These are phyloP conservation scores for Boletus barrowsii DNA, from an alignment of 768 basidiomycete genomes.

Conservation along the genomic window DNA sequence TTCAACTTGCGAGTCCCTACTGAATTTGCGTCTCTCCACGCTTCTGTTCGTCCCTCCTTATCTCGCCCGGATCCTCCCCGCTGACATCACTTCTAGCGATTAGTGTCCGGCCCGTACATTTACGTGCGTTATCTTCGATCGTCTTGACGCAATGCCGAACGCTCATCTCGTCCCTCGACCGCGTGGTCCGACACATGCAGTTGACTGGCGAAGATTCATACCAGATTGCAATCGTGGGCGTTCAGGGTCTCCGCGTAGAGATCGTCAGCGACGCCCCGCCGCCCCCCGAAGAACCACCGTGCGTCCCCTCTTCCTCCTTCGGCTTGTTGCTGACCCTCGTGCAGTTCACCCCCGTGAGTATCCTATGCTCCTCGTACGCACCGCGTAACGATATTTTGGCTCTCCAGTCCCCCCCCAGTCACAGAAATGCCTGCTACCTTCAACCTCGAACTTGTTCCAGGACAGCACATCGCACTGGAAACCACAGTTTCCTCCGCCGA, in stretches of 20 bases:
- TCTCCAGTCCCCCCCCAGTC: constrained; percentile 59
- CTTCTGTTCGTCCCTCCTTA: constrained; percentile 54
- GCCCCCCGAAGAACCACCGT: constrained; percentile 83
- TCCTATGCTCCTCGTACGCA: constrained; percentile 12
- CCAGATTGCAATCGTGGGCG: constrained; percentile 82
- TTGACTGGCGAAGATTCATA: constrained; percentile 83
- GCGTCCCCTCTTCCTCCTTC: constrained; percentile 17
- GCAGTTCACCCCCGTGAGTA: constrained; percentile 51
- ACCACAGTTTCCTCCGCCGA: constrained; percentile 73
- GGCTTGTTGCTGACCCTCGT: constrained; percentile 10
- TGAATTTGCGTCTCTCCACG: constrained; percentile 83
- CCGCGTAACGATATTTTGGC: not conserved
- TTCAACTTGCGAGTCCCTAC: constrained; percentile 80
- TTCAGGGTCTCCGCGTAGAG: constrained; percentile 80
- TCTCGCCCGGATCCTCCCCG: constrained; percentile 10
- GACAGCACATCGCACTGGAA: constrained; percentile 77
- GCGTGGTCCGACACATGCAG: constrained; percentile 38
- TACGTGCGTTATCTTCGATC: constrained; percentile 52
- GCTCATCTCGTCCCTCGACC: constrained; percentile 14
- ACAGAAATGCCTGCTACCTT: constrained; percentile 86
- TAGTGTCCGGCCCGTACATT: constrained; percentile 80
- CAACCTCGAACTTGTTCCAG: constrained; percentile 75
- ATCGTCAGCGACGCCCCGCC: constrained; percentile 84
- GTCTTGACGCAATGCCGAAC: constrained; percentile 3
- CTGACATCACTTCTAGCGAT: constrained; percentile 47